Base-by-base conservation (phyloP, 2,329 filamentous ascomycete genomes). In the Apiospora aurea region DNA sequence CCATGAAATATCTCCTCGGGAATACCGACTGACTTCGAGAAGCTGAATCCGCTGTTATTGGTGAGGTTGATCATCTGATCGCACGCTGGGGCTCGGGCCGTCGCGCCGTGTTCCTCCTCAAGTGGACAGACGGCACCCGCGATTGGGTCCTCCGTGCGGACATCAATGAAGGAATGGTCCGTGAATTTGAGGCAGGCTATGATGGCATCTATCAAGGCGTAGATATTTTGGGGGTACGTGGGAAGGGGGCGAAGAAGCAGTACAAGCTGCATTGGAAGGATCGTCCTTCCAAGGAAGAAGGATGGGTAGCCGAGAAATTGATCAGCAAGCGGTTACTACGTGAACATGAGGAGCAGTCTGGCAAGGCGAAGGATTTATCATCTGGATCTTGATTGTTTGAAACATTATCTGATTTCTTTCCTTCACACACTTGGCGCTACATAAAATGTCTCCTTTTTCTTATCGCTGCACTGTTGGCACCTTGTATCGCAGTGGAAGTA, bases 211-310 rank as follows among this genome's bases (percentile, higher is more conserved):
- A 61, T 61, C 1, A 61, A 13, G 53, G 53, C 29, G 53, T 61
- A 38, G 18, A 61, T 21, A n/a, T 61, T 41, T 38, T 61, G 16
- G 29, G 29, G 16, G 18, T 38, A 21, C 53, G 53, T 61, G 53
- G 29, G 53, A 61, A 61, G 16, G 53, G 53, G 29, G 18, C 29
- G 53, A 61, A 38, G 29, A 61, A 41, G 53, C 53, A 61, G 29
- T 61, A 61, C 29, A 61, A 61, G 53, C 53, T 61, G 29, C 53
- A 13, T n/a, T 61, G 29, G 29, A n/a, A 61, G 53, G 53, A n/a
- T n/a, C 53, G 53, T 61, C 53, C 53, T 21, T 0, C n/a, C 29
- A 61, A 61, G 53, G 53, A 61, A 41, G 53, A 61, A 3, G 53
- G 53, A 38, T 61, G 29, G 53, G 53, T 61, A 61, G 4, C 26